Evolutionary conservation across 2,329 filamentous ascomycete species (phyloP).

Genomic region (Cercospora janseana): DNA sequence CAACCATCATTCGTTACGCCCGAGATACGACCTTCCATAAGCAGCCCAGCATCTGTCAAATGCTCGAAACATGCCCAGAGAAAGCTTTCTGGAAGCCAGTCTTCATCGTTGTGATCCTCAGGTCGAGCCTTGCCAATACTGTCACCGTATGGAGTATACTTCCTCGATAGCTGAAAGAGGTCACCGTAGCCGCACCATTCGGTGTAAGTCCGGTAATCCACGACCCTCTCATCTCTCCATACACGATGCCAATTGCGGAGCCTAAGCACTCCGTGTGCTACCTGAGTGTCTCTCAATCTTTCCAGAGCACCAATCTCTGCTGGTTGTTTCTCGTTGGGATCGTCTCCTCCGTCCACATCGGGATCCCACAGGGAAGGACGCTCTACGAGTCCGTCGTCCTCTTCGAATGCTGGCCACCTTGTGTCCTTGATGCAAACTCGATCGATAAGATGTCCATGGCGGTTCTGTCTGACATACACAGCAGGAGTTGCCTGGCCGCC

Average conservation of each 20-base stretch:
- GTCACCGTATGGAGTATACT: conserved; percentile 2
- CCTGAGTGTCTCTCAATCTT: neutral
- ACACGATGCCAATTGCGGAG: conserved; percentile 8
- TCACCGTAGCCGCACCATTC: conserved; percentile 14
- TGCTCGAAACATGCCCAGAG: conserved; percentile 9
- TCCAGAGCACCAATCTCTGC: conserved; percentile 7
- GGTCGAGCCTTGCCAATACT: neutral
- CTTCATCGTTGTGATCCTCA: neutral
- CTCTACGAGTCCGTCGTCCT: neutral
- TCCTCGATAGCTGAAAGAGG: neutral
- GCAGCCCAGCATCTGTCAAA: conserved; percentile 6
- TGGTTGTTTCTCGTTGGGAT: neutral
- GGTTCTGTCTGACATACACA: conserved; percentile 7
- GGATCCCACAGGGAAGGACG: conserved; percentile 2
- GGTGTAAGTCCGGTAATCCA: conserved; percentile 1
- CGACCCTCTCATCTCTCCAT: neutral
- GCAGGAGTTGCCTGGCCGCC: conserved; percentile 1
- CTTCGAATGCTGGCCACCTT: neutral
- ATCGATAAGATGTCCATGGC: conserved; percentile 8
- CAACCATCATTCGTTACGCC: neutral
- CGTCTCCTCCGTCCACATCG: neutral
- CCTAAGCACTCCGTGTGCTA: neutral
- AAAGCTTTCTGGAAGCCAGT: conserved; percentile 15
- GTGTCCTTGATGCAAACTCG: conserved; percentile 14
- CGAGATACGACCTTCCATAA: conserved; percentile 2